These are phyloP conservation scores for Raphanus hybrid DNA, from an alignment of 441 rosid genomes.

Conservation along the genomic window DNA sequence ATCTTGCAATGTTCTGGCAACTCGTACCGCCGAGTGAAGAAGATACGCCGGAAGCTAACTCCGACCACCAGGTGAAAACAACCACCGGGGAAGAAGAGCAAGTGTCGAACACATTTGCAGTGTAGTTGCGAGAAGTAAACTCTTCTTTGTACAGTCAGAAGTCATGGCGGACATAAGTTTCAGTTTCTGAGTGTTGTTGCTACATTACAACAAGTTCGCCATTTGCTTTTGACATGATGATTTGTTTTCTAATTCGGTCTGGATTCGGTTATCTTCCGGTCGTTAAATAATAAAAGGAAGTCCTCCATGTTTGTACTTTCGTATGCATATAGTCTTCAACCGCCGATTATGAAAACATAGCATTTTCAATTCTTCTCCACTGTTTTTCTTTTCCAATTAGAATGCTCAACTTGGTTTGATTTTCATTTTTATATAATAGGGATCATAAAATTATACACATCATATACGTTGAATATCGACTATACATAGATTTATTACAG, in stretches of 20 bases:
- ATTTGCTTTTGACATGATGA: neutral
- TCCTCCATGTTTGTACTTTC: neutral
- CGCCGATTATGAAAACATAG: neutral
- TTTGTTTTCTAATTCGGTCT: neutral
- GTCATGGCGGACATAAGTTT: too few relatives aligned
- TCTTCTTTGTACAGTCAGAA: constrained; percentile 19
- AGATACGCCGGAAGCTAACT: constrained; percentile 96
- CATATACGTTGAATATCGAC: too few relatives aligned
- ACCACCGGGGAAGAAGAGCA: constrained; percentile 54
- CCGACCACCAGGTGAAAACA: constrained; percentile 60
- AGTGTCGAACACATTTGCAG: constrained; percentile 34
- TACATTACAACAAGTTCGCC: neutral
- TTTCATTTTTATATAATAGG: too few relatives aligned
- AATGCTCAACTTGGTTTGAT: neutral
- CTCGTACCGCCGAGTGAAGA: constrained; percentile 99
- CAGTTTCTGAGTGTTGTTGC: too few relatives aligned
- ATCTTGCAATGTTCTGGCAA: constrained; percentile 89
- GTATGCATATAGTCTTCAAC: neutral
- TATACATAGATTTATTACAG: too few relatives aligned
- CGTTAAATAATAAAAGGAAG: constrained; percentile 15
- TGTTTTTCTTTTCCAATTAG: neutral
- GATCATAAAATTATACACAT: too few relatives aligned
- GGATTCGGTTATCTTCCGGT: constrained; percentile 8
- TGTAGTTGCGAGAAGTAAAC: constrained; percentile 19
- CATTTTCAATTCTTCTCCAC: neutral